Percentiles rank a stretch among this genome's conserved stretches.
Evolutionary conservation across 345 rosid species (phyloP).

Genomic region (Gossypium herbaceum): DNA sequence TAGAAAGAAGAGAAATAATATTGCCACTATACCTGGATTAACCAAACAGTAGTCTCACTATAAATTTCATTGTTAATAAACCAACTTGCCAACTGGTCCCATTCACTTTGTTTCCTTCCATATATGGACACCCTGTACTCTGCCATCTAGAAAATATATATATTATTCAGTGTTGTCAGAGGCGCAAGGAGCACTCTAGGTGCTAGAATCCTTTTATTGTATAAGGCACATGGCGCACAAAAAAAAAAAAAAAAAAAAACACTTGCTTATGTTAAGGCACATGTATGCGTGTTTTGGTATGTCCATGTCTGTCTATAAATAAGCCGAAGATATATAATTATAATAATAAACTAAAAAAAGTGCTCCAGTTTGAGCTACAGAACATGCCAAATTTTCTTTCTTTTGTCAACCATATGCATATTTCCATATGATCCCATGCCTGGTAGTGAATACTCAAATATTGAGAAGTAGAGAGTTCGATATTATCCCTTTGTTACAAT

Average conservation of each 20-base stretch:
- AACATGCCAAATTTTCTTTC: neutral
- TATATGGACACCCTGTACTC: conserved; percentile 51
- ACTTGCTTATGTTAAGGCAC: neutral
- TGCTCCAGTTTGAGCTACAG: neutral
- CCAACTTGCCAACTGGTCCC: conserved; percentile 66
- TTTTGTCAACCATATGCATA: neutral
- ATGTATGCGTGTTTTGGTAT: neutral
- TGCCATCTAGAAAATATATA: conserved; percentile 35
- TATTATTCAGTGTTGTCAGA: neutral
- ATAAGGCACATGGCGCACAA: neutral
- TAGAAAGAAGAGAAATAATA: neutral
- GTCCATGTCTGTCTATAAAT: neutral
- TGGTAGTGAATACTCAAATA: neutral
- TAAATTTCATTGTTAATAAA: conserved; percentile 45
- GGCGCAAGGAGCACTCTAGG: neutral
- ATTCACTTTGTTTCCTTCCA: conserved; percentile 59
- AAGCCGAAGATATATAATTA: neutral
- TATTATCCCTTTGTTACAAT: neutral
- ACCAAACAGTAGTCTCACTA: conserved; percentile 53
- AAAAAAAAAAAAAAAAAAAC: too few relatives aligned
- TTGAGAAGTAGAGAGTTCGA: neutral
- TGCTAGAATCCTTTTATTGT: neutral
- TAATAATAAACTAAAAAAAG: neutral
- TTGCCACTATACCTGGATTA: conserved; percentile 38
- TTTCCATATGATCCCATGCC: neutral